Conservation (phyloP, 2,329 filamentous ascomycete species). For the Sphaerulina populicola region DNA sequence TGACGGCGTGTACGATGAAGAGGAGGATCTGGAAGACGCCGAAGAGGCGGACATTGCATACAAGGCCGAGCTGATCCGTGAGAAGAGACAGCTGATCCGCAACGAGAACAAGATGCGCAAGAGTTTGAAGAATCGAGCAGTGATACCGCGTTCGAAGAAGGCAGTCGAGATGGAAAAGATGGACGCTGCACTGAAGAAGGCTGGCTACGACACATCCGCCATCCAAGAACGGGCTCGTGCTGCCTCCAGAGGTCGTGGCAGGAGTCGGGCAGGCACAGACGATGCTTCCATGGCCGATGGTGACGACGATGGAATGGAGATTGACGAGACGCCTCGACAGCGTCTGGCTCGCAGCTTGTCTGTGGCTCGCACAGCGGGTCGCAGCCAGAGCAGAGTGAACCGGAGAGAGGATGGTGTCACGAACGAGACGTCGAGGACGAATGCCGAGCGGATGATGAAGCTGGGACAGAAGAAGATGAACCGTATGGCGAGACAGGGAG, state of each 20-base stretch:
- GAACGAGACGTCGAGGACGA: constrained; percentile 57
- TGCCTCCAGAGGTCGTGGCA: constrained; percentile 60
- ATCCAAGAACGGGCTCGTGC: constrained; percentile 65
- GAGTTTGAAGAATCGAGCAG: constrained; percentile 90
- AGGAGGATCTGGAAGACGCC: constrained; percentile 70
- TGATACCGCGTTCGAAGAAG: constrained; percentile 75
- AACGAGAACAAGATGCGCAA: constrained; percentile 95
- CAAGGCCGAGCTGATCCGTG: constrained; percentile 91
- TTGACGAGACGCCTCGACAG: constrained; percentile 37
- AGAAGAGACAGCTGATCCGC: constrained; percentile 84
- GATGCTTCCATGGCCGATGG: constrained; percentile 13
- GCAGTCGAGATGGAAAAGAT: constrained; percentile 80
- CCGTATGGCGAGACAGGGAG: constrained; percentile 91
- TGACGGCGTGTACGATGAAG: constrained; percentile 85
- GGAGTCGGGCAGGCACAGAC: constrained; percentile 52
- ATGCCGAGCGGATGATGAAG: constrained; percentile 81
- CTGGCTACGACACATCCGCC: constrained; percentile 74
- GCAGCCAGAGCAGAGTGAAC: constrained; percentile 56
- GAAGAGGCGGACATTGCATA: constrained; percentile 79
- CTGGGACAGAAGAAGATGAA: constrained; percentile 98
- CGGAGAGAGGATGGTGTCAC: constrained; percentile 69
- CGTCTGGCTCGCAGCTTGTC: constrained; percentile 45
- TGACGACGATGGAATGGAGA: constrained; percentile 62
- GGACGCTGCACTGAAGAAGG: constrained; percentile 72
- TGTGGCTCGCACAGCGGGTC: constrained; percentile 55